phyloP scores from a whole-genome alignment of 441 rosid species.

The Francoa sonchifolia region DNA sequence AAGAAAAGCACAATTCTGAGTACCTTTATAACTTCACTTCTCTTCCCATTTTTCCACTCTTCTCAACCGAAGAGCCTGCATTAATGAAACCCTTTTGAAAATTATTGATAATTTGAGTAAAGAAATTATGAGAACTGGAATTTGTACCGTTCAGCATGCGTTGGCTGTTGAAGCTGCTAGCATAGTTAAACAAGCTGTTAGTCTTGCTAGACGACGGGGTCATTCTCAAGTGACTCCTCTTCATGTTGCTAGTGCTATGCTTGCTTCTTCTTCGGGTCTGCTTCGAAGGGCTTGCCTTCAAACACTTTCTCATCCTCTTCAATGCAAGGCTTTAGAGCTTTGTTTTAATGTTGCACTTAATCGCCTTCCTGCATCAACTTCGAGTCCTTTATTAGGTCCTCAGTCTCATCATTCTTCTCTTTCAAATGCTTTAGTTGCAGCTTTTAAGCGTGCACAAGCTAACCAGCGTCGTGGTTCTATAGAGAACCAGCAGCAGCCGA shows the following conservation, averaged over 20 bases:
- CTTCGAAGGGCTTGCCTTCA: constrained; percentile 56
- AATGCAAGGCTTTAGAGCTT: constrained; percentile 62
- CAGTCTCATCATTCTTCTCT: constrained; percentile 37
- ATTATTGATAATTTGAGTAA: neutral
- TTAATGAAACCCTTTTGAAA: neutral
- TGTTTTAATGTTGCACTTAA: constrained; percentile 66
- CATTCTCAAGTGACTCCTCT: constrained; percentile 75
- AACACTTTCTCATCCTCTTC: constrained; percentile 64
- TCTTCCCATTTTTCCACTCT: constrained; percentile 5
- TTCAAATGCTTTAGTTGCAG: constrained; percentile 64
- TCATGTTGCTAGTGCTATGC: constrained; percentile 60
- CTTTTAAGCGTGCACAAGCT: constrained; percentile 71
- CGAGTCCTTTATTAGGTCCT: constrained; percentile 33
- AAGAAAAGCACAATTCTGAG: constrained; percentile 50
- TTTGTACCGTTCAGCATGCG: constrained; percentile 44
- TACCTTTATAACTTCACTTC: constrained; percentile 9
- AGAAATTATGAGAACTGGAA: constrained; percentile 43
- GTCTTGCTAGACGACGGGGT: constrained; percentile 50
- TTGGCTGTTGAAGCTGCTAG: constrained; percentile 42
- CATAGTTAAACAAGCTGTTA: constrained; percentile 46
- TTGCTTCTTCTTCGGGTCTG: constrained; percentile 40
- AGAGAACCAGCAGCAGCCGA: constrained; percentile 69
- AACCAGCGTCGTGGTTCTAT: constrained; percentile 63
- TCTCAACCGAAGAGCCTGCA: neutral
- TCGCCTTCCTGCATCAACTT: constrained; percentile 53